Evolutionary conservation across 495 filamentous ascomycete species (phyloP).

Genomic region (Lasiosphaeria miniovina): DNA sequence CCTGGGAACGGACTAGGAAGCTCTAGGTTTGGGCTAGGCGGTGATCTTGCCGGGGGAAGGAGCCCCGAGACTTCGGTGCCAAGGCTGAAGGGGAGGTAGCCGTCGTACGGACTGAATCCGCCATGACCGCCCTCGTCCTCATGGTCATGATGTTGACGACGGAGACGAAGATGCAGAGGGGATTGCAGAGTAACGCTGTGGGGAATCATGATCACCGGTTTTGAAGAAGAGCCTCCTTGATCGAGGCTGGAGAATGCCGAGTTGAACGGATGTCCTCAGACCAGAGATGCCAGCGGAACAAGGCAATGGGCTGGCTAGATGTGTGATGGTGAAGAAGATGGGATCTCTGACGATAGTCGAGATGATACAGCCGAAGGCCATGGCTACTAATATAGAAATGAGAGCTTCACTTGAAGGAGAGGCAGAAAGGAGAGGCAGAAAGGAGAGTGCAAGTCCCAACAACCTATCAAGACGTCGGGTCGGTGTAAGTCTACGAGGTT

Average conservation of each 20-base stretch:
- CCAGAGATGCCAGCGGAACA: background rate
- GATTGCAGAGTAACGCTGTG: background rate
- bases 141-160: background rate
- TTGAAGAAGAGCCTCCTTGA: background rate
- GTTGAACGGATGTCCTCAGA: background rate
- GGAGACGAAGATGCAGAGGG: background rate
- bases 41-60: background rate
- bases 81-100: background rate
- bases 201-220: background rate
- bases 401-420: background rate
- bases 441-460: background rate
- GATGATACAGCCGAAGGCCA: background rate
- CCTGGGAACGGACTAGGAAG: conserved; percentile 2
- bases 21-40: background rate
- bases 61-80: background rate
- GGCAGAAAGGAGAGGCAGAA: background rate
- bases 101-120: too few species aligned
- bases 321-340: background rate
- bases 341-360: background rate
- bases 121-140: background rate
- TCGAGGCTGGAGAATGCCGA: background rate
- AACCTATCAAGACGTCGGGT: background rate
- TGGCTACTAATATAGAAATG: background rate
- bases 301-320: too few species aligned
- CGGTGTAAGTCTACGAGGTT: background rate